These are phyloP conservation scores for Pleurostoma richardsiae DNA, from an alignment of 2,329 filamentous ascomycete species.

Conservation along the genomic window DNA sequence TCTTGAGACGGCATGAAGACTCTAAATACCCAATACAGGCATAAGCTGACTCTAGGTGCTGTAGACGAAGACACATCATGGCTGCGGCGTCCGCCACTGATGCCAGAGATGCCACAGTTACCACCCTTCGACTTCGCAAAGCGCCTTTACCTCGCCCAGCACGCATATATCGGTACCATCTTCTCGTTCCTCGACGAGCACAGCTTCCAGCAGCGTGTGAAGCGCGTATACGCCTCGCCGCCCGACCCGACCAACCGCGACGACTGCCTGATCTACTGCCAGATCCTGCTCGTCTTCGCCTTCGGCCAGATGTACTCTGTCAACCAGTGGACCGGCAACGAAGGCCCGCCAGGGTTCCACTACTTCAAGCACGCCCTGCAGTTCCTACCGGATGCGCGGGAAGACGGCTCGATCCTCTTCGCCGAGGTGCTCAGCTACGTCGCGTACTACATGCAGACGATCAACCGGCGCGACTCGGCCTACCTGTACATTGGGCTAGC, in stretches of 20 bases:
- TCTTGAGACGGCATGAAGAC: no score
- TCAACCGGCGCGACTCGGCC: conserved; percentile 44
- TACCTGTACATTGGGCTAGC: conserved; percentile 45
- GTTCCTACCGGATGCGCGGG: conserved; percentile 43
- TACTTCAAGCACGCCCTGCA: conserved; percentile 43
- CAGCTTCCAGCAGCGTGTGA: conserved; percentile 34
- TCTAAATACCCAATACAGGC: background rate
- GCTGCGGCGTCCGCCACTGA: conserved; percentile 5
- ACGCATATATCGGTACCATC: conserved; percentile 46
- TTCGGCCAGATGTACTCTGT: conserved; percentile 49
- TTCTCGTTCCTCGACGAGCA: conserved; percentile 40
- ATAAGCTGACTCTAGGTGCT: background rate
- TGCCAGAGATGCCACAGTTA: conserved; percentile 16
- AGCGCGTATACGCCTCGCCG: conserved; percentile 32
- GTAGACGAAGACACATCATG: conserved; percentile 5
- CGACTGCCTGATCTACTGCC: conserved; percentile 40
- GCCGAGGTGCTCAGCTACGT: conserved; percentile 44
- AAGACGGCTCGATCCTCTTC: conserved; percentile 44
- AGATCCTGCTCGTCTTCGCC: conserved; percentile 42
- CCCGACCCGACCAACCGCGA: conserved; percentile 35
- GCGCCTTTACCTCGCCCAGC: conserved; percentile 39
- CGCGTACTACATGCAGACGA: conserved; percentile 48
- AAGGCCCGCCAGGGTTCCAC: conserved; percentile 44
- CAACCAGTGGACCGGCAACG: conserved; percentile 44
- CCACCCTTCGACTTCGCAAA: conserved; percentile 41